phyloP scores from a whole-genome alignment of 257 asterid genomes.

The Solanum etuberosum region DNA sequence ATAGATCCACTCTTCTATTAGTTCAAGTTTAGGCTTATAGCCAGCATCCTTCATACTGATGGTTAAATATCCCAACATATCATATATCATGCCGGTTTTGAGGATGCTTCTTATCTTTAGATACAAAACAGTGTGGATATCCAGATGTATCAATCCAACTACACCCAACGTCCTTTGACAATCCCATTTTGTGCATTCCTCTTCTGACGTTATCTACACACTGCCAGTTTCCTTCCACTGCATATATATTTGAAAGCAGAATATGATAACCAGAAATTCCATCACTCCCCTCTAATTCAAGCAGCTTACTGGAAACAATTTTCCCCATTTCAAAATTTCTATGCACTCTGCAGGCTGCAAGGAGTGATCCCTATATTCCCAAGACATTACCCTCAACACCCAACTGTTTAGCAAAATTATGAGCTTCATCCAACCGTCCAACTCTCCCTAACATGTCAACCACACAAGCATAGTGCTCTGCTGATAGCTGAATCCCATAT shows the following conservation, averaged over 20 bases:
- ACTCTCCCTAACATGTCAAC: slow-evolving; percentile 87
- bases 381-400: slow-evolving; percentile 34
- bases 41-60: slow-evolving; percentile 52
- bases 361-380: slow-evolving; percentile 78
- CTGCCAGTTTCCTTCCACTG: slow-evolving; percentile 80
- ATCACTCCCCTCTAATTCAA: slow-evolving; percentile 40
- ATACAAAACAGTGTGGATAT: slow-evolving; percentile 30
- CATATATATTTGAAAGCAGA: slow-evolving; percentile 73
- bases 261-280: slow-evolving; percentile 50
- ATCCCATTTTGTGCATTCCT: slow-evolving; percentile 46
- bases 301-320: slow-evolving; percentile 56
- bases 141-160: slow-evolving; percentile 78
- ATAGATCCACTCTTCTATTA: slow-evolving; percentile 17
- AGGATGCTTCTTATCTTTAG: slow-evolving; percentile 51
- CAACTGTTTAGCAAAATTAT: slow-evolving; percentile 41
- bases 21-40: slow-evolving; percentile 18
- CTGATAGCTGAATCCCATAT: slow-evolving; percentile 41
- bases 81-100: slow-evolving; percentile 25
- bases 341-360: slow-evolving; percentile 65
- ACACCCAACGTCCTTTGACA: slow-evolving; percentile 68
- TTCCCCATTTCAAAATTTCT: slow-evolving; percentile 63
- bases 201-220: slow-evolving; percentile 43
- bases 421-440: slow-evolving; percentile 75
- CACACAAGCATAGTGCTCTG: slow-evolving; percentile 63
- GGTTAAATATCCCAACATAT: slow-evolving; percentile 34